Percentiles rank a stretch among this genome's conserved stretches.
Evolutionary conservation across 805 yeast genomes (phyloP).

Genomic region (Metschnikowia lachancei): DNA sequence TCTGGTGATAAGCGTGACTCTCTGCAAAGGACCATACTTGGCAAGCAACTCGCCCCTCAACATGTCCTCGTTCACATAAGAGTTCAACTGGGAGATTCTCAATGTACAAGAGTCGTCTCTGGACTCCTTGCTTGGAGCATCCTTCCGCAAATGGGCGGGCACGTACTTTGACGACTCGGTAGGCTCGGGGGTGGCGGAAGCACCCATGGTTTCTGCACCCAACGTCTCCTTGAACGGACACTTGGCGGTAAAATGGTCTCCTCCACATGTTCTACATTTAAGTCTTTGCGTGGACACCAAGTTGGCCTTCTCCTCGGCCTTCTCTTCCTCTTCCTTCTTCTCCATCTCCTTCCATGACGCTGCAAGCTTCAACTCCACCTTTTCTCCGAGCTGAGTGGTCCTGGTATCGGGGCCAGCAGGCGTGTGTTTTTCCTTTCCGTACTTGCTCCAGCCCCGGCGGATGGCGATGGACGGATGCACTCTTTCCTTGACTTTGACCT

Average conservation of each 20-base stretch:
- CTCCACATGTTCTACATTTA: slow-evolving; percentile 88
- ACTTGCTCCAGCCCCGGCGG: slow-evolving; percentile 84
- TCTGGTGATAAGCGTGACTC: slow-evolving; percentile 83
- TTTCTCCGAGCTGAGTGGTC: slow-evolving; percentile 87
- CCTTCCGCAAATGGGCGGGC: slow-evolving; percentile 46
- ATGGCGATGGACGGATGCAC: slow-evolving; percentile 85
- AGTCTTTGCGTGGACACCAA: slow-evolving; percentile 43
- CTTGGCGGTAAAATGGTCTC: slow-evolving; percentile 87
- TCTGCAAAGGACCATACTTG: slow-evolving; percentile 62
- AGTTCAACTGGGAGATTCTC: slow-evolving; percentile 88
- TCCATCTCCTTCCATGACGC: slow-evolving; percentile 75
- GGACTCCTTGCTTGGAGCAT: slow-evolving; percentile 44
- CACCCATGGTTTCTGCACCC: slow-evolving; percentile 51
- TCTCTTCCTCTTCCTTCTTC: slow-evolving; percentile 63
- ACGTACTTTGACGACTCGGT: slow-evolving; percentile 35
- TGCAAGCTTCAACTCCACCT: slow-evolving; percentile 70
- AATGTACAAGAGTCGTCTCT: slow-evolving; percentile 87
- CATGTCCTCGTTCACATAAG: slow-evolving; percentile 76
- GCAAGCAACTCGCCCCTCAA: slow-evolving; percentile 69
- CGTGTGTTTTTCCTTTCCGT: slow-evolving; percentile 71
- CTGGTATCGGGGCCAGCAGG: slow-evolving; percentile 85
- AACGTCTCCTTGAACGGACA: slow-evolving; percentile 95
- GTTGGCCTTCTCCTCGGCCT: slow-evolving; percentile 44
- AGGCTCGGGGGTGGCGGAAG: slow-evolving; percentile 28
- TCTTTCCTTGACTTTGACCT: slow-evolving; percentile 70